Conservation (phyloP, 495 filamentous ascomycete genomes). For the Annulohypoxylon nitens region DNA sequence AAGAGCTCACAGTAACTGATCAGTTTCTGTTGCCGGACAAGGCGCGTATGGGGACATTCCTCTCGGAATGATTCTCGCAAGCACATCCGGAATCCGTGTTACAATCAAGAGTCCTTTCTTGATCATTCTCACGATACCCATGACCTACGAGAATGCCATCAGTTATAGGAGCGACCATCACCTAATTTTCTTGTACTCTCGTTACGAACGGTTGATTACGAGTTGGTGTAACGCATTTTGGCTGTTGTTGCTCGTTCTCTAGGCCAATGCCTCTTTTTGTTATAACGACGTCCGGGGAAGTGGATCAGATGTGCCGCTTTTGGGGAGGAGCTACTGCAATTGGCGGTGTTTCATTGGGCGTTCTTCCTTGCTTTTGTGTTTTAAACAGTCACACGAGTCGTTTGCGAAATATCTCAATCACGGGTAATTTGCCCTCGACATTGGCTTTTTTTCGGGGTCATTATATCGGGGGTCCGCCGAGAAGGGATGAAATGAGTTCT, state of each 20-base stretch:
- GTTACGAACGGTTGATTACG: slow-evolving; percentile 42
- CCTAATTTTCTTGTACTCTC: slow-evolving; percentile 47
- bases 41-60: slow-evolving; percentile 16
- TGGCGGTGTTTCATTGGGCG: slow-evolving; percentile 52
- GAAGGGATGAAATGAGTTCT: slow-evolving; percentile 13
- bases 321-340: slow-evolving; percentile 42
- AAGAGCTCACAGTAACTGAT: slow-evolving; percentile 65
- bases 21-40: slow-evolving; percentile 39
- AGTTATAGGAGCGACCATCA: slow-evolving; percentile 35
- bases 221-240: slow-evolving; percentile 40
- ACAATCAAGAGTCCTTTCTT: slow-evolving; percentile 40
- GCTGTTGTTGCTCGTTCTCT: slow-evolving; percentile 44
- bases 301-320: slow-evolving; percentile 37
- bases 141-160: slow-evolving; percentile 45
- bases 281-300: slow-evolving; percentile 37
- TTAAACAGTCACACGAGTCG: slow-evolving; percentile 30
- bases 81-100: slow-evolving; percentile 32
- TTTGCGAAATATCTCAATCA: slow-evolving; percentile 36
- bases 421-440: slow-evolving; percentile 10
- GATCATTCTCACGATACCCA: slow-evolving; percentile 47
- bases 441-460: slow-evolving; percentile 13
- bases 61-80: slow-evolving; percentile 21
- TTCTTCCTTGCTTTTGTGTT: slow-evolving; percentile 45
- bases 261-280: slow-evolving; percentile 42
- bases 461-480: slow-evolving; percentile 9